Base-by-base conservation (phyloP, 208 protist species). In the Angomonas ambiguus region DNA sequence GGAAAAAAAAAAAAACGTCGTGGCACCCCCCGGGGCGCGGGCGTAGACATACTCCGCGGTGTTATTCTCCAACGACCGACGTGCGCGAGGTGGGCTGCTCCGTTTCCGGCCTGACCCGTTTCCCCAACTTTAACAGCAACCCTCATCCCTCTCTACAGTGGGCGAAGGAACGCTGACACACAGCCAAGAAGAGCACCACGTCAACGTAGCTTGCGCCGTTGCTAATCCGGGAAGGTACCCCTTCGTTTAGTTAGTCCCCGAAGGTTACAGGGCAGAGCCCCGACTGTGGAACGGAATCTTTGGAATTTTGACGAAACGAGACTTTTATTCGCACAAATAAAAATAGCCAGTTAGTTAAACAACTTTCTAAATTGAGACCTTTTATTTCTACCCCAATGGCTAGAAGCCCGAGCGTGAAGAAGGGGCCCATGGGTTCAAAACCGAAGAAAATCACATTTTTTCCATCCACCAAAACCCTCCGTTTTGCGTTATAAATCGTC, bases 121-220 rank as follows among this genome's bases (percentile, higher is more conserved):
- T 61, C 76, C 83, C 69, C 67, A 62, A 67, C 86, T 86, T 88
- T 55, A 92, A 92, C 82, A 76, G 80, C 70, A 51, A 61, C 38
- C 58, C 31, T 61, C 33, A 63, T 51, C 57, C 62, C 78, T 68
- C 83, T 89, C 83, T 89, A 24, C 81, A 90, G 82, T 61, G 70
- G 69, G 48, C 64, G 69, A 61, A 28, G 33, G 20, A 51, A 2
- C 67, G 69, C 80, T 76, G 83, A 93, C 87, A 85, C 81, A 80
- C 76, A 82, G 80, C 80, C 87, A 93, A 90, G 83, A 79, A 93
- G 87, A 88, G 79, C 87, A 87, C 87, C 87, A 77, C 73, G 87
- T 93, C 83, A 87, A 93, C 87, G 83, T 83, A 86, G 76, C 87
- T 71, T 41, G 66, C 77, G 80, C 79, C 82, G 73, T 85, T 62